phyloP scores from a whole-genome alignment of 2,329 filamentous ascomycete genomes.

The Lachnellula arida region DNA sequence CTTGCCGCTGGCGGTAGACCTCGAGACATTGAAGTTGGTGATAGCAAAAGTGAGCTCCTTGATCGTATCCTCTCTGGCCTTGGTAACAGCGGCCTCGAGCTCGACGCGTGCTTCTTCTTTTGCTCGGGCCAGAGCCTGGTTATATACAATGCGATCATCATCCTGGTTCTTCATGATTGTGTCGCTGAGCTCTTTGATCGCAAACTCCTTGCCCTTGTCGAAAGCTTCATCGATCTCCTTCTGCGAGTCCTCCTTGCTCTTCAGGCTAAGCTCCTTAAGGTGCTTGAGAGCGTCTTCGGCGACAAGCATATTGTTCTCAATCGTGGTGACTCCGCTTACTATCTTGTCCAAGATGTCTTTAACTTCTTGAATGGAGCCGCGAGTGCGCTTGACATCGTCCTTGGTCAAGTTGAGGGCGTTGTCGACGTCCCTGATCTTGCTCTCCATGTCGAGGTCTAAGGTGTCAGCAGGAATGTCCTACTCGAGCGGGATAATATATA shows the following conservation, averaged over 20 bases:
- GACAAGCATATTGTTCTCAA: not conserved
- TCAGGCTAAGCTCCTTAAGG: not conserved
- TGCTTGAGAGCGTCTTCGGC: not conserved
- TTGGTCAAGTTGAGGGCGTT: not conserved
- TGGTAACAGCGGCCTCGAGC: not conserved
- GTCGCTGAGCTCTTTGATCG: no score
- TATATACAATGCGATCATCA: no score
- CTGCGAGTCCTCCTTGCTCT: not conserved
- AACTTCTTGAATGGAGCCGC: not conserved
- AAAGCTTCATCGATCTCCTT: not conserved
- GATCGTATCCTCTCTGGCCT: not conserved
- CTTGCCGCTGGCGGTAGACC: not conserved
- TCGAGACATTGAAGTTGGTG: no score
- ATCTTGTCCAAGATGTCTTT: not conserved
- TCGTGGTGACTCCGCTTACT: not conserved
- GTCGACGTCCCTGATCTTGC: not conserved
- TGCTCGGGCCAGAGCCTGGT: not conserved
- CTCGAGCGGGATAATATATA: not conserved
- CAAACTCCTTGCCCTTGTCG: no score
- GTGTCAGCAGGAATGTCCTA: no score
- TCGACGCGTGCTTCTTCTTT: not conserved
- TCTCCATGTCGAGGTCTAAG: not conserved
- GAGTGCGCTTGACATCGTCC: not conserved
- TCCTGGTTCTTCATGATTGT: no score
- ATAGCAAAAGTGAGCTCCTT: not conserved